These are phyloP conservation scores for Trametes elegans DNA, from an alignment of 768 basidiomycete species.

Conservation along the genomic window DNA sequence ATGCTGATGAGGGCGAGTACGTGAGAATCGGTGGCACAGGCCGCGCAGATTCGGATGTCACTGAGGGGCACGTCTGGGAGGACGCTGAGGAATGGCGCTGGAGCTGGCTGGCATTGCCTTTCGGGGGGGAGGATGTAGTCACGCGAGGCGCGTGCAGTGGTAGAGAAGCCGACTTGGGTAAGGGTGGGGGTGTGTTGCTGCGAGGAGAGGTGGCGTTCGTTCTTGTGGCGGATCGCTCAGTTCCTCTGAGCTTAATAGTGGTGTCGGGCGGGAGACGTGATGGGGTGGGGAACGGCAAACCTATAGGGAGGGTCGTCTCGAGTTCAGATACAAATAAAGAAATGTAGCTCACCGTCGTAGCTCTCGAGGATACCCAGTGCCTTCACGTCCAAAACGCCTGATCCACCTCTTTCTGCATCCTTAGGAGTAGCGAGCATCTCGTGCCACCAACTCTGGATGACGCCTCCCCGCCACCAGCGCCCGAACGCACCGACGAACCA, in stretches of 20 bases:
- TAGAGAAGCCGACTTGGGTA: constrained; percentile 78
- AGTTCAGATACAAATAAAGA: background rate
- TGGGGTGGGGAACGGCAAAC: constrained; percentile 21
- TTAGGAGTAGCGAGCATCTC: constrained; percentile 61
- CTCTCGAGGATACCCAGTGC: constrained; percentile 68
- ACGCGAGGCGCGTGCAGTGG: constrained; percentile 66
- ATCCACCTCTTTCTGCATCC: constrained; percentile 72
- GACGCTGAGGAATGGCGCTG: constrained; percentile 18
- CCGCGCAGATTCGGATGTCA: constrained; percentile 18
- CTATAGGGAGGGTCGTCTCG: background rate
- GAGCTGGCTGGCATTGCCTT: constrained; percentile 13
- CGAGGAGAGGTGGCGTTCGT: constrained; percentile 54
- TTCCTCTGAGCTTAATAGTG: constrained; percentile 40
- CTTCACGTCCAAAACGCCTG: constrained; percentile 76
- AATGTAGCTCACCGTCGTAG: constrained; percentile 57
- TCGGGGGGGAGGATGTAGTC: constrained; percentile 30
- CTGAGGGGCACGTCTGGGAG: constrained; percentile 13
- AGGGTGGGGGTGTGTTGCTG: constrained; percentile 76
- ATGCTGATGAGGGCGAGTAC: constrained; percentile 39
- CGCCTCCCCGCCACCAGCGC: constrained; percentile 85
- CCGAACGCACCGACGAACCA: constrained; percentile 94
- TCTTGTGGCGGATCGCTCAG: constrained; percentile 24
- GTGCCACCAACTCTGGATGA: constrained; percentile 79
- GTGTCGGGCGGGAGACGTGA: constrained; percentile 21
- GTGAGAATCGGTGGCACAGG: constrained; percentile 16